Evolutionary conservation across 305 asterid genomes (phyloP).

Genomic region (Solanum hybrid): DNA sequence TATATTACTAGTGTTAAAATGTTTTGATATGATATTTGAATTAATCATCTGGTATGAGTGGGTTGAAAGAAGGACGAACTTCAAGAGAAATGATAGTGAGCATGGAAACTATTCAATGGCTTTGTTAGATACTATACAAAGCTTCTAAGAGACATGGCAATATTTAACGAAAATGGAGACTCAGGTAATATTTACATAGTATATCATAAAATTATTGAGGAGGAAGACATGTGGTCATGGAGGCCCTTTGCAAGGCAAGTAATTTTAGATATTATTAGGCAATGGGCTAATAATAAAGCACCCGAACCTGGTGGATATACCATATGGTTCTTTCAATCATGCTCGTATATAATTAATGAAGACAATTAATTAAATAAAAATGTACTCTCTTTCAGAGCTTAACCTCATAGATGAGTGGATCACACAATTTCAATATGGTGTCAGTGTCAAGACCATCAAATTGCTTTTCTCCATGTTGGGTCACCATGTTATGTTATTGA

Average conservation of each 20-base stretch:
- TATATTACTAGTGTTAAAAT: neutral
- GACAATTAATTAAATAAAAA: neutral
- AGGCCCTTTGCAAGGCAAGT: neutral
- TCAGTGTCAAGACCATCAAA: neutral
- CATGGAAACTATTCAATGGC: neutral
- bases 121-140: neutral
- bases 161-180: neutral
- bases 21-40: neutral
- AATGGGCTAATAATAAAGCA: neutral
- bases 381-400: neutral
- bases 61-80: neutral
- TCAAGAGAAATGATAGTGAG: neutral
- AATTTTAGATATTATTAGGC: neutral
- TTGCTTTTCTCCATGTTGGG: neutral
- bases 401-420: neutral
- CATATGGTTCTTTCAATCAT: neutral
- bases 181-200: neutral
- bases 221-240: neutral
- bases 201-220: neutral
- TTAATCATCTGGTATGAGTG: neutral
- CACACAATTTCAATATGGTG: neutral
- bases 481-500: neutral
- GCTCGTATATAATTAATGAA: neutral
- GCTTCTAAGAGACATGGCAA: neutral
- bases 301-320: neutral